A percentile compares a stretch with the other conserved stretches of the same genome.
phyloP scores from a whole-genome alignment of 257 asterid genomes.

The Solanum clarkiae region DNA sequence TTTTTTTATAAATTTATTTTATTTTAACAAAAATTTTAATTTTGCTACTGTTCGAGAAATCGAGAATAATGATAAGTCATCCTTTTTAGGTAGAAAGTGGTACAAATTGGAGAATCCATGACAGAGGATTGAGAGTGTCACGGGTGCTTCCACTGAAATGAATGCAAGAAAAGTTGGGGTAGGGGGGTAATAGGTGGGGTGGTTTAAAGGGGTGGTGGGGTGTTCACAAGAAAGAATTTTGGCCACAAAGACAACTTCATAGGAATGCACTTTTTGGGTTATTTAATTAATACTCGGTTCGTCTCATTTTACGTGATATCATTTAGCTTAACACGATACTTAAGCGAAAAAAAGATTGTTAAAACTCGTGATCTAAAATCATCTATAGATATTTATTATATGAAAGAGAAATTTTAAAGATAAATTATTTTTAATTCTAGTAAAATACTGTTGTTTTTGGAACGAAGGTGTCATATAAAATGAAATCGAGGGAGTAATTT shows the following conservation, averaged over 20 bases:
- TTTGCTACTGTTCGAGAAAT: neutral
- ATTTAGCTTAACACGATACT: too few relatives aligned
- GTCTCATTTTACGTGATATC: too few relatives aligned
- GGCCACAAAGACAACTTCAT: conserved; percentile 17
- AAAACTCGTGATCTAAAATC: too few relatives aligned
- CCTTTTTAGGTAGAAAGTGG: conserved; percentile 11
- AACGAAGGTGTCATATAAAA: too few relatives aligned
- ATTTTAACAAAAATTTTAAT: neutral
- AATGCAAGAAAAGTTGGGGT: neutral
- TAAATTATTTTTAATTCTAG: too few relatives aligned
- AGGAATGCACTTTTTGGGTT: conserved; percentile 18
- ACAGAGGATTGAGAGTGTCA: conserved; percentile 20
- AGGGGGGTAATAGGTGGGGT: neutral
- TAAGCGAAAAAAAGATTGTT: too few relatives aligned
- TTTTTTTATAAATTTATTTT: neutral
- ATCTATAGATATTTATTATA: too few relatives aligned
- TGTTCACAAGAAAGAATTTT: conserved; percentile 25
- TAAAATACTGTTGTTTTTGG: too few relatives aligned
- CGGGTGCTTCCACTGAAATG: conserved; percentile 38
- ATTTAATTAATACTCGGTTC: neutral
- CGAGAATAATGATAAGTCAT: neutral
- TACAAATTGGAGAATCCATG: conserved; percentile 5
- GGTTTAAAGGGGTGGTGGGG: neutral
- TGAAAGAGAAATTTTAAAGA: too few relatives aligned
- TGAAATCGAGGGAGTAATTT: too few relatives aligned